These are phyloP conservation scores for Chaetothyriales sp. DNA, from an alignment of 2,329 filamentous ascomycete species.

Conservation along the genomic window DNA sequence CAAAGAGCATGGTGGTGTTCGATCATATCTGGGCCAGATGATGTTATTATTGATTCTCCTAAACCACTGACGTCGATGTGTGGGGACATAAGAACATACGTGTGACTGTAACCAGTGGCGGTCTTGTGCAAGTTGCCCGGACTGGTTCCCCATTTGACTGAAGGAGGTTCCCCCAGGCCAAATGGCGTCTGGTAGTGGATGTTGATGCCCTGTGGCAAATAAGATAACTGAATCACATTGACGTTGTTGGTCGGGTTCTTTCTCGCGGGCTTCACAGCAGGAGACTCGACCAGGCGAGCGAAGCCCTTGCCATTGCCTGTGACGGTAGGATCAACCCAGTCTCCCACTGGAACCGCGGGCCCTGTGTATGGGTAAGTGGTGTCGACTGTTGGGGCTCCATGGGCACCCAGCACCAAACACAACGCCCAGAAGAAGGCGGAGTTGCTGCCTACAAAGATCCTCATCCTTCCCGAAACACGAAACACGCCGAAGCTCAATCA, in stretches of 20 bases:
- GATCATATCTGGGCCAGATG: conserved; percentile 30
- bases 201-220: conserved; percentile 37
- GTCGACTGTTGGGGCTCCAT: conserved; percentile 26
- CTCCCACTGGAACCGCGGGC: conserved; percentile 35
- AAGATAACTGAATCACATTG: conserved; percentile 39
- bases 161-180: conserved; percentile 33
- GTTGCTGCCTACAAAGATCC: too few species aligned
- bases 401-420: neutral
- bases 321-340: conserved; percentile 38
- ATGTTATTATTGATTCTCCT: too few species aligned
- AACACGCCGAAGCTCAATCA: too few species aligned
- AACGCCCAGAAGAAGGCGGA: too few species aligned
- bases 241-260: conserved; percentile 38
- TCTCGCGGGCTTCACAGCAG: conserved; percentile 34
- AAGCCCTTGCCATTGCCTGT: conserved; percentile 42
- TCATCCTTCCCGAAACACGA: too few species aligned
- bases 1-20: conserved; percentile 38
- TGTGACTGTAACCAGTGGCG: conserved; percentile 28
- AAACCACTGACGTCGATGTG: neutral
- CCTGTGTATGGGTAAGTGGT: conserved; percentile 36
- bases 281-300: conserved; percentile 36
- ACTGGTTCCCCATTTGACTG: conserved; percentile 32
- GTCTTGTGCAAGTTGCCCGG: conserved; percentile 23
- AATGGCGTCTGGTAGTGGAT: conserved; percentile 43
- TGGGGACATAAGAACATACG: conserved; percentile 21